Base-by-base conservation (phyloP, 2,329 filamentous ascomycete genomes). In the Acephala macrosclerotiorum region DNA sequence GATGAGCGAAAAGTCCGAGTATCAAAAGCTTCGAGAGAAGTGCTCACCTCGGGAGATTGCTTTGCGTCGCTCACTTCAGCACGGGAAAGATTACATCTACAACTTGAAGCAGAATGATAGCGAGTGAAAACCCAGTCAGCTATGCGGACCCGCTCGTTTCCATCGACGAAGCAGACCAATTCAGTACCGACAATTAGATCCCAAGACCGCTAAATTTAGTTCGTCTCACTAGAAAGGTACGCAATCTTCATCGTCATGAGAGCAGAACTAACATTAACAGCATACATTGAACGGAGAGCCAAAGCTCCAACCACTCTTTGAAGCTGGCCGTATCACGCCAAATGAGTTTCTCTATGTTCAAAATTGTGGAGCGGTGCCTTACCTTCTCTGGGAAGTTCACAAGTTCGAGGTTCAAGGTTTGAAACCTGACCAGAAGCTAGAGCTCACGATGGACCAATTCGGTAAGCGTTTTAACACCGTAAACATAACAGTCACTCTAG, bases 181-280 rank as follows among this genome's bases (percentile, higher is more conserved):
- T 83, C 67, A 80, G 80, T 1, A 83, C 83, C 0, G 83, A 86
- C 71, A 85, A 84, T 65, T 86, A 83, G 84, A 76, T 86, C 1
- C 83, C 83, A 3, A 79, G 83, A 9, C 80, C 78, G 1, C 74
- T 76, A 0, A 71, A 82, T 29, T 76, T 86, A 4, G 81, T 85
- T 40, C 80, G 84, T 0, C 69, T 84, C 20, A 86, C 83, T 0
- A 83, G 84, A 3, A 84, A 84, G 60, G 53, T 58, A 33, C 7
- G 60, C 20, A 16, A 9, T 35, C 16, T 56, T 2, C 14, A 7
- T 1, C 5, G 14, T 53, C 18, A 22, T 18, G 35, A 22, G 18
- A n/a, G 11, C 22, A 35, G 11, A n/a, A 12, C 35, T 56, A 14
- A 61, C 51, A 25, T 35, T 14, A 14, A 36, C 29, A 60, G 53